Base-by-base conservation (phyloP, 164 flowering plant genomes). In the Berberis vulgaris region DNA sequence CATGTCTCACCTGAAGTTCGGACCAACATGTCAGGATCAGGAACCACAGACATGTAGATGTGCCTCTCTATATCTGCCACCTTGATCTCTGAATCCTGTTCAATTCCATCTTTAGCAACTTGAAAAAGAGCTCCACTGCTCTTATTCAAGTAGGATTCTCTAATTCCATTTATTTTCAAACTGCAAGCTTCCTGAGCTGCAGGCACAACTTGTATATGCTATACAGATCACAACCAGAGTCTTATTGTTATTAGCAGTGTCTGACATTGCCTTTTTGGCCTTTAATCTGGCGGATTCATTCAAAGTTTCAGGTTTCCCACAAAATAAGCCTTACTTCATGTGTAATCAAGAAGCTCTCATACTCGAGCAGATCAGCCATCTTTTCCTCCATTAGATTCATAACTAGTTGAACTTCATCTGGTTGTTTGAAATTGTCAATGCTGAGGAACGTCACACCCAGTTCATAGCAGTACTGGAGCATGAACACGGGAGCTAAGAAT, bases 1-100 rank as follows among this genome's bases (percentile, higher is more conserved):
- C 93, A 81, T 42, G 81, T 73, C 71, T 84, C 96, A 11, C 97
- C 93, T 0, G 96, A 85, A 56, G 81, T 85, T 39, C 94, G 77
- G 12, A 91, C 50, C 65, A 91, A 43, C 52, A 91, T 80, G 60
- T 91, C 89, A 0, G 91, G 93, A 50, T 84, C 86, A 26, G 97
- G 96, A 39, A 74, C 80, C 7, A 78, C 77, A 1, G 73, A 65
- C 82, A 80, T 82, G 67, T 84, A 83, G 85, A 86, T 78, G 63
- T 84, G 77, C 70, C 63, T 84, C 82, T 85, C 94, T 38, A 91
- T 13, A 68, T 91, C 90, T 2, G 65, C 67, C 60, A 82, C 41
- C 42, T 69, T 73, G 26, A 86, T 67, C 5, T 42, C 3, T 39
- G 0, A 4, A 1, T 54, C 57, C 58, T 62, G 64, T 41, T 58